Base-by-base conservation (phyloP, 768 basidiomycete species). In the Lactarius hatsudake region DNA sequence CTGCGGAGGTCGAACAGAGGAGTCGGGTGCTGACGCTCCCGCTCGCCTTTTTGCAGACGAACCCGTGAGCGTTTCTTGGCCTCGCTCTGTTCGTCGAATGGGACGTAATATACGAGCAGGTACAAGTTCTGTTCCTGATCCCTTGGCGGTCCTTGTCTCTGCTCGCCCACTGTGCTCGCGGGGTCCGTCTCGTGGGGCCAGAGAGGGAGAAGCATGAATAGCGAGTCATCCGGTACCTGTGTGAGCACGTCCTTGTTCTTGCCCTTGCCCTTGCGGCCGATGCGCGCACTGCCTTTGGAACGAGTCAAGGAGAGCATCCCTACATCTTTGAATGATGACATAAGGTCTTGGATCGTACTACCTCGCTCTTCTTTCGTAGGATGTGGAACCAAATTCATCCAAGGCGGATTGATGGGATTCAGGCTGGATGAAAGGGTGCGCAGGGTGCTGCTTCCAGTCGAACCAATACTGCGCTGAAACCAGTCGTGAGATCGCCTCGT, bases 161-260 rank as follows among this genome's bases (percentile, higher is more conserved):
- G 56, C 63, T 40, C 64, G 12, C 32, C 58, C 61, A 69, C 62
- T 17, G 73, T 65, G 62, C 74, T 72, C 34, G 42, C 71, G 0
- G 83, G 73, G 74, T 90, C 90, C 1, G 85, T 90, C 70, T 90
- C 88, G 18, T 87, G 84, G 10, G 89, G 86, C 90, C 91, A 94
- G n/a, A 94, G 80, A 18, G 92, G 92, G n/a, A 94, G 80, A 30
- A 93, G 81, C 92, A 94, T 93, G 74, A 88, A 91, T 62, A 93
- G 78, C 28, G 85, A 84, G 20, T 93, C 90, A 6, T 83, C 76
- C 0, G 88, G 88, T 43, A 93, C 81, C 38, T 84, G 79, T 38
- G 83, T 81, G 64, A 91, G 84, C 68, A 89, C 79, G 65, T 84
- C 68, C 51, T 69, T 68, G 34, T 68, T 62, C 38, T 40, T 40